Base-by-base conservation (phyloP, 192 early-diverging fungal genomes). In the Lunasporangiospora selenospora region DNA sequence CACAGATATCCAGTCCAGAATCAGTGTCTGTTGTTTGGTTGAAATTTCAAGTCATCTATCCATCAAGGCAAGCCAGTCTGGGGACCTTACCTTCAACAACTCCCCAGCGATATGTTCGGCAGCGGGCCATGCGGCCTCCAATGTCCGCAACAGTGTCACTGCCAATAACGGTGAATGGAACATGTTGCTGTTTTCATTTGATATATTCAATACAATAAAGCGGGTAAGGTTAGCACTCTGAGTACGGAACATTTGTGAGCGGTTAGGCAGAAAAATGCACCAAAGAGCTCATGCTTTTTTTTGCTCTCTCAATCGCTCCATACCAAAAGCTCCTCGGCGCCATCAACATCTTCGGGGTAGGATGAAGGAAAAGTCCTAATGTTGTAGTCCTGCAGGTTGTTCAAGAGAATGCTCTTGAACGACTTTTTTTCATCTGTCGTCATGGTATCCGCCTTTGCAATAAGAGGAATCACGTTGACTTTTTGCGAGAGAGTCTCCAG, bases 161-260 rank as follows among this genome's bases (percentile, higher is more conserved):
- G 21, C 89, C 92, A 79, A 95, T 91, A 19, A 95, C 87, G 6
- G 91, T 80, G 71, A 95, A 95, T 36, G 93, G 93, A 75, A 91
- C 80, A 49, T 84, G 77, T 78, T 87, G 67, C 82, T n/a, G n/a
- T n/a, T n/a, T n/a, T n/a, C n/a, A n/a, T n/a, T n/a, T n/a, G n/a
- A n/a, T 90, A 66, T 37, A 42, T 32, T 31, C 16, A 37, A 10
- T 44, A 52, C 24, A 18, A 23, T 11, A 52, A 63, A 50, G n/a
- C 24, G 45, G 6, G 38, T 4, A 41, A 38, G n/a, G n/a, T n/a
- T n/a, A n/a, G n/a, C n/a, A n/a, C n/a, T n/a, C n/a, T n/a, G n/a
- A n/a, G n/a, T n/a, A n/a, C n/a, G n/a, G n/a, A n/a, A n/a, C n/a
- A n/a, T n/a, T n/a, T n/a, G n/a, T n/a, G n/a, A n/a, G n/a, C n/a